Percentiles rank a stretch among this genome's conserved stretches.
Conservation (phyloP, 2,329 filamentous ascomycete genomes). For the Periconia sp. region DNA sequence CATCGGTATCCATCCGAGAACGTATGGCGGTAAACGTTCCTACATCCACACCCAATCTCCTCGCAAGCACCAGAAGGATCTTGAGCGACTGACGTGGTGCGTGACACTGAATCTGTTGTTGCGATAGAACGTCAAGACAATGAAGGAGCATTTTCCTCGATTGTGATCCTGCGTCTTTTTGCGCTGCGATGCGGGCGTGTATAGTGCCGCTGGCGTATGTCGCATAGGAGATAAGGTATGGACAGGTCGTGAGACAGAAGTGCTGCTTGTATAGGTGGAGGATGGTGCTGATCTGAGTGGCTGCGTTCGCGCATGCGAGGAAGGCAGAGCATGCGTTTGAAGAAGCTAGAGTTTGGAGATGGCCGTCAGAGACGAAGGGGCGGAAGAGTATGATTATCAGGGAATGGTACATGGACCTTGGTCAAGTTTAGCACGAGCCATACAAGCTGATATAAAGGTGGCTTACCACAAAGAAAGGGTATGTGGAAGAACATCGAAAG, state of each 20-base stretch:
- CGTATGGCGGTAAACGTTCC: neutral
- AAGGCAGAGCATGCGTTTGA: slow-evolving; percentile 48
- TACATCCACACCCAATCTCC: neutral
- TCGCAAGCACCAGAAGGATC: neutral
- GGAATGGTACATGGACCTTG: slow-evolving; percentile 51
- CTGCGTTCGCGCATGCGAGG: slow-evolving; percentile 50
- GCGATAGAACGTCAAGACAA: neutral
- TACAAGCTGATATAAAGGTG: neutral
- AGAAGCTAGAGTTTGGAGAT: slow-evolving; percentile 46
- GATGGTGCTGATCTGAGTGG: slow-evolving; percentile 48
- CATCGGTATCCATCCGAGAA: neutral
- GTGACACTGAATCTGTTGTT: neutral
- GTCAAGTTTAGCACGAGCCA: slow-evolving; percentile 12
- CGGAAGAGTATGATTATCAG: slow-evolving; percentile 57
- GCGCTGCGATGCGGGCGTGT: slow-evolving; percentile 53
- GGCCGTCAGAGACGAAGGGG: slow-evolving; percentile 55
- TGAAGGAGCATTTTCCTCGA: neutral
- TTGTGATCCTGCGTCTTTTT: neutral
- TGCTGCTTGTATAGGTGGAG: slow-evolving; percentile 49
- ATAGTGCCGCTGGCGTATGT: slow-evolving; percentile 59
- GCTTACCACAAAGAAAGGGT: neutral
- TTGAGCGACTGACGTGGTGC: neutral
- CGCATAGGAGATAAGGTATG: slow-evolving; percentile 59
- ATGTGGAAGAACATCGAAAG: neutral
- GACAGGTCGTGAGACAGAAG: slow-evolving; percentile 51